These are phyloP conservation scores for Carex littledalei DNA, from an alignment of 176 grass and related monocot genomes.

Conservation along the genomic window DNA sequence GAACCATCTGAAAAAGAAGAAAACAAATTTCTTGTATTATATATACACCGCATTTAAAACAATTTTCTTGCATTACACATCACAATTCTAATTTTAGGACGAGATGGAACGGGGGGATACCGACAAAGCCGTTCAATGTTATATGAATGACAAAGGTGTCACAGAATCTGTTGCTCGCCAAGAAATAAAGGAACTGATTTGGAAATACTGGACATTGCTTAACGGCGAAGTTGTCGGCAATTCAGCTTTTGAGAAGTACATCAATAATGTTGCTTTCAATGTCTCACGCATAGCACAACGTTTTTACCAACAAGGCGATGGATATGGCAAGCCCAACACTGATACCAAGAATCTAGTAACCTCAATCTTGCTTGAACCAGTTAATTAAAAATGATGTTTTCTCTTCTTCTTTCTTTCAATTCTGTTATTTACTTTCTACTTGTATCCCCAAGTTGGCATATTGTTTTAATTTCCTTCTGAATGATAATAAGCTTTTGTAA, in stretches of 20 bases:
- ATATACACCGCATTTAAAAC: no score
- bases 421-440: background rate
- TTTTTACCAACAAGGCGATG: slow-evolving; percentile 24
- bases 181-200: slow-evolving; percentile 20
- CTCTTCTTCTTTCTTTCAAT: background rate
- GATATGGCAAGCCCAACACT: background rate
- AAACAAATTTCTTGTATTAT: no score
- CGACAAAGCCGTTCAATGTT: slow-evolving; percentile 20
- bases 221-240: background rate
- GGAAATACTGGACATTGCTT: background rate
- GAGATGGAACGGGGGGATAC: slow-evolving; percentile 24
- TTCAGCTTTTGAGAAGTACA: background rate
- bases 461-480: background rate
- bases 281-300: background rate
- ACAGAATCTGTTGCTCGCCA: slow-evolving; percentile 1
- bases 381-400: background rate
- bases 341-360: slow-evolving; percentile 10
- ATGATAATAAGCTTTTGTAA: background rate
- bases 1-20: background rate
- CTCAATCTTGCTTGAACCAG: slow-evolving; percentile 6
- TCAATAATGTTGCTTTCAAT: background rate
- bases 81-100: background rate
- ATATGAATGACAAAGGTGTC: slow-evolving; percentile 10
- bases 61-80: background rate
- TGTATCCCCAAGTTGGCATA: no score